These are phyloP conservation scores for Eucalyptus brandiana DNA, from an alignment of 345 rosid species.

Conservation along the genomic window DNA sequence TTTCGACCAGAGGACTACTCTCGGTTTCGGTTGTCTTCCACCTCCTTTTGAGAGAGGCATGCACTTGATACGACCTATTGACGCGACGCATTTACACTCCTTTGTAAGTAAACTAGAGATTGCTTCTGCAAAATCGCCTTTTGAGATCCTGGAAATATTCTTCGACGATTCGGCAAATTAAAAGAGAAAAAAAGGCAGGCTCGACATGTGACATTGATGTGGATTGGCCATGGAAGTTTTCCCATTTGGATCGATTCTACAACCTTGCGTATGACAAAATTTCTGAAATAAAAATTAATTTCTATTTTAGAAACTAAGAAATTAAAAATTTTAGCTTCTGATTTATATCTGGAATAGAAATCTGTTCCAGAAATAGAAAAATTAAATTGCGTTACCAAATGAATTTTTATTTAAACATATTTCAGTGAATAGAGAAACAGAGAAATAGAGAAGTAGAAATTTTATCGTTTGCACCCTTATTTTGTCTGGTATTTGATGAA, in stretches of 20 bases:
- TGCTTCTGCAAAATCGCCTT: not conserved
- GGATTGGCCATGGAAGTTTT: not conserved
- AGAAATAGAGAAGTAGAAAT: too few species aligned
- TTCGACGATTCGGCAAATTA: not conserved
- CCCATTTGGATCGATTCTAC: not conserved
- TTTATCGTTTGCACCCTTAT: too few species aligned
- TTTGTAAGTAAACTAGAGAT: not conserved
- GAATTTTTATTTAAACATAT: too few species aligned
- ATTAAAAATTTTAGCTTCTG: too few species aligned
- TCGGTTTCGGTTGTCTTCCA: not conserved
- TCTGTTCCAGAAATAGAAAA: rapidly evolving
- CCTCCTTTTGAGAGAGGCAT: not conserved
- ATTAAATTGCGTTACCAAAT: too few species aligned
- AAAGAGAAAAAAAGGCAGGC: not conserved
- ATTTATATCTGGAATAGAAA: rapidly evolving
- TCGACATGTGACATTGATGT: not conserved
- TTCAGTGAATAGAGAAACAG: rapidly evolving
- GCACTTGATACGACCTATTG: not conserved
- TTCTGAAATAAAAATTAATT: too few species aligned
- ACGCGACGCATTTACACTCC: not conserved
- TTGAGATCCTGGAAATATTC: not conserved
- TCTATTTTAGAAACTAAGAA: rapidly evolving
- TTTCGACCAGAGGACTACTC: not conserved
- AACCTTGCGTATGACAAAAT: too few species aligned
- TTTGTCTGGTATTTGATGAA: not conserved